phyloP scores from a whole-genome alignment of 2,329 filamentous ascomycete species.

The Emericellopsis atlantica region DNA sequence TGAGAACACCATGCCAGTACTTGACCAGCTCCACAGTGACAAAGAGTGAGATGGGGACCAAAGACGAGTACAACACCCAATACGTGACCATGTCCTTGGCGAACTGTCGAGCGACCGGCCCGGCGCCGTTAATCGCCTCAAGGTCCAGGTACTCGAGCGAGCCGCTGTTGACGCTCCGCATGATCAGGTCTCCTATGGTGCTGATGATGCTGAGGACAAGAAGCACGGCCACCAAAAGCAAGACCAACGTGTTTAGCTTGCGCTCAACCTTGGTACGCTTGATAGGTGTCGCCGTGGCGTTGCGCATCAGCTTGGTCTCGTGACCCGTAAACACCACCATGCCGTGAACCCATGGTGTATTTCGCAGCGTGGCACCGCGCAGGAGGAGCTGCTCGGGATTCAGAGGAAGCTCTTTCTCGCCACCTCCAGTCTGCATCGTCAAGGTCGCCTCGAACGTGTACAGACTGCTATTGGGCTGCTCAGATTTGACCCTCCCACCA shows the following conservation, averaged over 20 bases:
- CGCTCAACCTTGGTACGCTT: slow-evolving; percentile 94
- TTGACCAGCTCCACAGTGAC: slow-evolving; percentile 97
- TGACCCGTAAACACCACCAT: slow-evolving; percentile 88
- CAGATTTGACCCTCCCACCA: slow-evolving; percentile 77
- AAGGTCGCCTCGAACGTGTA: slow-evolving; percentile 97
- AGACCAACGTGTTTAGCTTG: slow-evolving; percentile 85
- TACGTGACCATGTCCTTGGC: slow-evolving; percentile 94
- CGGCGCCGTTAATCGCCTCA: slow-evolving; percentile 40
- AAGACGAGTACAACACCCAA: slow-evolving; percentile 93
- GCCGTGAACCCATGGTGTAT: slow-evolving; percentile 95
- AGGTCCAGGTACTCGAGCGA: slow-evolving; percentile 65
- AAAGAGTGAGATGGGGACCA: slow-evolving; percentile 95
- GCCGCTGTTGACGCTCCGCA: slow-evolving; percentile 49
- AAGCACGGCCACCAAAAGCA: slow-evolving; percentile 78
- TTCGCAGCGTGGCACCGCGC: slow-evolving; percentile 83
- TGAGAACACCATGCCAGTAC: slow-evolving; percentile 94
- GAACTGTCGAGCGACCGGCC: slow-evolving; percentile 59
- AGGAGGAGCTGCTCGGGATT: slow-evolving; percentile 88
- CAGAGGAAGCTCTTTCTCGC: slow-evolving; percentile 83
- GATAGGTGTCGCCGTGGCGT: slow-evolving; percentile 92
- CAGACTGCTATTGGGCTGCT: slow-evolving; percentile 95
- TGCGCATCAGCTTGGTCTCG: slow-evolving; percentile 97
- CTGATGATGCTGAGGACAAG: slow-evolving; percentile 77
- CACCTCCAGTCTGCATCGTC: slow-evolving; percentile 79
- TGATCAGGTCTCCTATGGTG: slow-evolving; percentile 80